phyloP scores from a whole-genome alignment of 257 asterid species.

The Salvia rosmarinus region DNA sequence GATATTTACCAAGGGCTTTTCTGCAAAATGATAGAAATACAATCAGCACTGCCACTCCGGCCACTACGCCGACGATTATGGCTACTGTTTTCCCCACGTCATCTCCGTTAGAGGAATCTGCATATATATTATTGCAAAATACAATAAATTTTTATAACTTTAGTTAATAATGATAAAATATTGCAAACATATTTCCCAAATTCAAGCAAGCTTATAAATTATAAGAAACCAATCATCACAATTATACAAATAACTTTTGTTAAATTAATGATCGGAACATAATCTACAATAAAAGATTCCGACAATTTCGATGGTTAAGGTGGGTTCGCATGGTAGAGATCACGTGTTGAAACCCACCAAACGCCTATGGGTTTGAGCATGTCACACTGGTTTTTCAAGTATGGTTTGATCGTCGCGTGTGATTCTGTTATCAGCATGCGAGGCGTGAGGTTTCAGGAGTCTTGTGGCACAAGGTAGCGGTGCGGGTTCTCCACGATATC shows the following conservation, averaged over 20 bases:
- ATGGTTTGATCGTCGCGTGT: too few relatives aligned
- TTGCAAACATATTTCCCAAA: neutral
- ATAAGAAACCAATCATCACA: neutral
- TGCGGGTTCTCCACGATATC: too few relatives aligned
- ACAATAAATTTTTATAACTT: neutral
- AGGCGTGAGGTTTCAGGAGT: too few relatives aligned
- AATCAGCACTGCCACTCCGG: slow-evolving; percentile 66
- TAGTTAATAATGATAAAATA: neutral
- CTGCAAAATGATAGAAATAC: slow-evolving; percentile 80
- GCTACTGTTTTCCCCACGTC: slow-evolving; percentile 81
- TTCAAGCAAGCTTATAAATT: neutral
- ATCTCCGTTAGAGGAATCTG: slow-evolving; percentile 58
- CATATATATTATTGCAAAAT: neutral
- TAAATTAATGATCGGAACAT: neutral
- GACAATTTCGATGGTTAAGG: neutral
- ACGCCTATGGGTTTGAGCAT: too few relatives aligned
- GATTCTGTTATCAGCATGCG: too few relatives aligned
- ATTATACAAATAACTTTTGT: neutral
- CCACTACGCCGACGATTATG: slow-evolving; percentile 69
- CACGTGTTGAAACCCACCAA: too few relatives aligned
- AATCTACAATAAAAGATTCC: neutral
- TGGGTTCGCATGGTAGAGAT: too few relatives aligned
- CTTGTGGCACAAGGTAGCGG: too few relatives aligned
- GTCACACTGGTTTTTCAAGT: too few relatives aligned
- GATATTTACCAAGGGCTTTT: slow-evolving; percentile 48